These are phyloP conservation scores for Inonotus obliquus DNA, from an alignment of 1,284 basidiomycete genomes.

Conservation along the genomic window DNA sequence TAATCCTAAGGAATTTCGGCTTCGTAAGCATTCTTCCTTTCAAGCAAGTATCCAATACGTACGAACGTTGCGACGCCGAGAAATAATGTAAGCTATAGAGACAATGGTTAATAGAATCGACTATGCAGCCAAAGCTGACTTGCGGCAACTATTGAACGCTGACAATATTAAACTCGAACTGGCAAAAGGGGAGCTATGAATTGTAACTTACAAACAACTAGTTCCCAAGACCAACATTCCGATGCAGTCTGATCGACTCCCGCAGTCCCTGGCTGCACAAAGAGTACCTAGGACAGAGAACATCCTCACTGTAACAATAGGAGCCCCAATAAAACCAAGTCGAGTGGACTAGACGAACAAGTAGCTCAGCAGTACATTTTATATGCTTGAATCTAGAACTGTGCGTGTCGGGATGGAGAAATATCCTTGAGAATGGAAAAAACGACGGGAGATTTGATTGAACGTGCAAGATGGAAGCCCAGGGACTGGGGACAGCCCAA, in stretches of 20 bases:
- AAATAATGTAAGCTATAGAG: too few relatives aligned
- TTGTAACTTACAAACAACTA: constrained; percentile 51
- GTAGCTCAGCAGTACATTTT: constrained; percentile 82
- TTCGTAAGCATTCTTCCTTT: too few relatives aligned
- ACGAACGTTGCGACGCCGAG: too few relatives aligned
- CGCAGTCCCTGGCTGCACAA: constrained; percentile 72
- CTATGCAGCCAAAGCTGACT: constrained; percentile 60
- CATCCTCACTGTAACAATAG: constrained; percentile 76
- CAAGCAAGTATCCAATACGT: too few relatives aligned
- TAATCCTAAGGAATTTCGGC: too few relatives aligned
- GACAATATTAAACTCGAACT: neutral
- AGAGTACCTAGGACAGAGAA: constrained; percentile 70
- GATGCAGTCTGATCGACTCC: constrained; percentile 66
- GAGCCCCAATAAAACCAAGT: constrained; percentile 91
- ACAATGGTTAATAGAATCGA: constrained; percentile 69
- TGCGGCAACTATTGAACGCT: neutral
- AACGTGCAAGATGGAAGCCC: constrained; percentile 87
- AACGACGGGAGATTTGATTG: constrained; percentile 69
- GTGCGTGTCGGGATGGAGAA: constrained; percentile 87
- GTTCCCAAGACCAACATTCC: constrained; percentile 94
- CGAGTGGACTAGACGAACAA: constrained; percentile 73
- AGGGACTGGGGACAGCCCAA: too few relatives aligned
- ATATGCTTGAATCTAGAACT: constrained; percentile 80
- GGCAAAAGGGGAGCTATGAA: neutral
- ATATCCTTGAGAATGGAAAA: constrained; percentile 86